phyloP scores from a whole-genome alignment of 2,329 filamentous ascomycete genomes.

The Nigrospora sphaerica region DNA sequence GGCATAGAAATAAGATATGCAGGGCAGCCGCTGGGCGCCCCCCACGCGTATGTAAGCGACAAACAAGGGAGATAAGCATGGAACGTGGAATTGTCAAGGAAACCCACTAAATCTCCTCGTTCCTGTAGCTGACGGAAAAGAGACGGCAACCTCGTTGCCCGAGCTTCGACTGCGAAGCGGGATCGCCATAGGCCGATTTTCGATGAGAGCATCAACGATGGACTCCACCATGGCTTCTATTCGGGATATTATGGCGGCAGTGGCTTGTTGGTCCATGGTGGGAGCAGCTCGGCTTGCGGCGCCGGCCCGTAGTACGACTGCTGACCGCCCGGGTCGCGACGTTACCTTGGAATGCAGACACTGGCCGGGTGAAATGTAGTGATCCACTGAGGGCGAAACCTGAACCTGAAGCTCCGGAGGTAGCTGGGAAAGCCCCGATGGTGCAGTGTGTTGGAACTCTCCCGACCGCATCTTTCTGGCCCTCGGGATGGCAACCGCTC shows the following conservation, averaged over 20 bases:
- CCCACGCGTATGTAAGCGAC: neutral
- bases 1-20: slow-evolving; percentile 51
- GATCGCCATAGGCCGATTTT: slow-evolving; percentile 37
- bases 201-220: slow-evolving; percentile 41
- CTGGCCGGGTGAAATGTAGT: neutral
- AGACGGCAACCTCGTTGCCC: slow-evolving; percentile 11
- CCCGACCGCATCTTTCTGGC: too few relatives aligned
- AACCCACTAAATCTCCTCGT: slow-evolving; percentile 22
- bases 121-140: slow-evolving; percentile 13
- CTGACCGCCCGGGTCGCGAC: neutral
- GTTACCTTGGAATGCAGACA: neutral
- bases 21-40: slow-evolving; percentile 42
- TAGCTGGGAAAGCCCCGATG: neutral
- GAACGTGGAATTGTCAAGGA: neutral
- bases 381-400: neutral
- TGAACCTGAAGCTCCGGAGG: neutral
- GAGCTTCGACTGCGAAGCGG: slow-evolving; percentile 31
- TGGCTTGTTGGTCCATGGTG: neutral
- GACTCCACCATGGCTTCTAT: slow-evolving; percentile 49
- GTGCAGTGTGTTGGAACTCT: too few relatives aligned
- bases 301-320: slow-evolving; percentile 15
- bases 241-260: neutral
- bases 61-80: slow-evolving; percentile 2
- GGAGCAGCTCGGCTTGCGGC: neutral
- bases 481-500: too few relatives aligned